Base-by-base conservation (phyloP, 306 rosid species). In the Albizia julibrissin region DNA sequence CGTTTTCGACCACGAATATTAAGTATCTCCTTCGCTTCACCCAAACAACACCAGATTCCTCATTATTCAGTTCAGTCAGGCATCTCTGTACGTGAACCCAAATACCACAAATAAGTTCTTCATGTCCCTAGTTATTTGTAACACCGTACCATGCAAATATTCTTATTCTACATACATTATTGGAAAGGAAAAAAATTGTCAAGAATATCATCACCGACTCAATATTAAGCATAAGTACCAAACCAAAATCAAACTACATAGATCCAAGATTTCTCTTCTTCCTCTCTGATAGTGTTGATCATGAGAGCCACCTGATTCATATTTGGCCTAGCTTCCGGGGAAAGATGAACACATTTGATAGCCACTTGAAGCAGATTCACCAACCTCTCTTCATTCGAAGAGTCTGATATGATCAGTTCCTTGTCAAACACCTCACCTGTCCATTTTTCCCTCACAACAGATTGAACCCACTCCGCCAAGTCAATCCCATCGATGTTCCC, bases 381-480 rank as follows among this genome's bases (percentile, higher is more conserved):
- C 97, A 93, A 80, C 78, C 93, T 92, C 85, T 92, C 98, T 83
- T 91, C 97, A 77, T 94, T 89, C 64, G 93, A 94, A 80, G 78
- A 89, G 80, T 91, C 94, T 58, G 87, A 82, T 43, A 86, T 37
- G 40, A 37, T 34, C 16, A 95, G 72, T 4, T 70, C 54, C 84
- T 75, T 84, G 70, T 91, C 99, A 82, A 95, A 93, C 12, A 95
- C 97, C 80, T 95, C 98, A 3, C 87, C 93, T 3, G 98, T 91
- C 99, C 94, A 93, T 85, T 95, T 98, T 84, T 95, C 97, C 58
- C 90, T 79, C 37, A 95, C 85, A 49, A 95, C 91, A 2, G 92
- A 85, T 24, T 78, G 89, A 76, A 95, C 97, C 98, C 99, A 92
- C n/a, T 90, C 90, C 1, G 93, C 43, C 74, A 93, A 82, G 58